Conservation (phyloP, 805 yeast genomes). For the Myxozyma lipomycoides region DNA sequence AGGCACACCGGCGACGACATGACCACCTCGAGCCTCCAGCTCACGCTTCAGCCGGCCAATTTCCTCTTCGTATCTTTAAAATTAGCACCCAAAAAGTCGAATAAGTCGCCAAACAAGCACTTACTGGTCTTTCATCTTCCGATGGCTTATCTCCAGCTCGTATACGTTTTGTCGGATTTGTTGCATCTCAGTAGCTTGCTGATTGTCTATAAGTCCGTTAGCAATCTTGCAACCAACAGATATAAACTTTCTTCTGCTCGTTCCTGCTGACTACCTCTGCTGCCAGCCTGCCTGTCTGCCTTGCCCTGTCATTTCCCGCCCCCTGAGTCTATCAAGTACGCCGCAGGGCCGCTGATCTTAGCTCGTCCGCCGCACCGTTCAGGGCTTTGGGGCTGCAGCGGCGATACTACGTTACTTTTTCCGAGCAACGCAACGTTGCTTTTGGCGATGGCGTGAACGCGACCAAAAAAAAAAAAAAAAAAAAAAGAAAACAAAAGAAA, state of each 20-base stretch:
- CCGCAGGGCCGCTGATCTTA: no score
- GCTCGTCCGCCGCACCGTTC: no score
- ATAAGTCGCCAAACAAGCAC: background rate
- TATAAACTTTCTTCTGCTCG: background rate
- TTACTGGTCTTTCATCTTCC: slow-evolving; percentile 82
- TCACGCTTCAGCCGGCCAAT: slow-evolving; percentile 79
- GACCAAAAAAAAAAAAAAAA: background rate
- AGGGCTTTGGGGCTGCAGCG: no score
- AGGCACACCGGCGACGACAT: slow-evolving; percentile 44
- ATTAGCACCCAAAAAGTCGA: background rate
- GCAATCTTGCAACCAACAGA: background rate
- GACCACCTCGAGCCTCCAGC: slow-evolving; percentile 74
- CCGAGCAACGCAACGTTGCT: no score
- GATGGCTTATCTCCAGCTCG: slow-evolving; percentile 89
- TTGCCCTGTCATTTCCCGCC: no score
- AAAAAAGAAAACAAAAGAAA: background rate
- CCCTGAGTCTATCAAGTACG: background rate
- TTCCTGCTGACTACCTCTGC: background rate
- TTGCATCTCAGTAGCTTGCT: slow-evolving; percentile 89
- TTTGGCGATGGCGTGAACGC: no score
- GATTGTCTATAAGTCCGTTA: slow-evolving; percentile 46
- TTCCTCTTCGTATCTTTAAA: slow-evolving; percentile 71
- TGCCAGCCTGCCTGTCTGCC: background rate
- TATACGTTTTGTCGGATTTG: slow-evolving; percentile 90
- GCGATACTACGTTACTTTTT: no score